phyloP scores from a whole-genome alignment of 1,284 basidiomycete genomes.

The Naganishia cerealis region DNA sequence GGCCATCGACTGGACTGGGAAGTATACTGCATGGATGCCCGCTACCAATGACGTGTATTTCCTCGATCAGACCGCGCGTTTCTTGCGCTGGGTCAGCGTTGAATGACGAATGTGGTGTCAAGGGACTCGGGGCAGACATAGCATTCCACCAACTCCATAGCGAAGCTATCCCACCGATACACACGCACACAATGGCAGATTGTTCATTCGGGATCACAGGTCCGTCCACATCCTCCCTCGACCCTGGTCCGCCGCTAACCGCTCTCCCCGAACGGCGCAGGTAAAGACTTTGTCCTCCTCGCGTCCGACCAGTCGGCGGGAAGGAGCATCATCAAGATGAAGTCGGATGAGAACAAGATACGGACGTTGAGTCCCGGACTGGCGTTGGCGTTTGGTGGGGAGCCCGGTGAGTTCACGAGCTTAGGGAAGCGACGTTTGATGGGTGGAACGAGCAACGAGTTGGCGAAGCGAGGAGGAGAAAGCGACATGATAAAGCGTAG shows the following conservation, averaged over 20 bases:
- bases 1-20: too few species aligned
- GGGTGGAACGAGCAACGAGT: too few species aligned
- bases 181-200: slow-evolving; percentile 42
- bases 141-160: too few species aligned
- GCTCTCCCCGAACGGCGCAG: slow-evolving; percentile 57
- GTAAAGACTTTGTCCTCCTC: slow-evolving; percentile 86
- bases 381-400: slow-evolving; percentile 92
- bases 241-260: neutral
- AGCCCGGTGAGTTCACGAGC: slow-evolving; percentile 66
- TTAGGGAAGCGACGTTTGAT: neutral
- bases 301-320: slow-evolving; percentile 86
- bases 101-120: too few species aligned
- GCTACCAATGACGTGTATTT: too few species aligned
- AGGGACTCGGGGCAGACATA: too few species aligned
- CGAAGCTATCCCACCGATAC: neutral
- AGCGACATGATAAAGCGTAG: too few species aligned
- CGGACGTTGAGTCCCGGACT: slow-evolving; percentile 76
- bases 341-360: slow-evolving; percentile 95
- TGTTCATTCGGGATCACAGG: slow-evolving; percentile 58
- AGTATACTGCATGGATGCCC: too few species aligned
- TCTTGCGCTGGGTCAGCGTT: too few species aligned
- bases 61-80: too few species aligned
- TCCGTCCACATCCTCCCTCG: slow-evolving; percentile 30
- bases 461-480: neutral
- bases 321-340: slow-evolving; percentile 95